These are phyloP conservation scores for Syzygium oleosum DNA, from an alignment of 345 rosid species.

Conservation along the genomic window DNA sequence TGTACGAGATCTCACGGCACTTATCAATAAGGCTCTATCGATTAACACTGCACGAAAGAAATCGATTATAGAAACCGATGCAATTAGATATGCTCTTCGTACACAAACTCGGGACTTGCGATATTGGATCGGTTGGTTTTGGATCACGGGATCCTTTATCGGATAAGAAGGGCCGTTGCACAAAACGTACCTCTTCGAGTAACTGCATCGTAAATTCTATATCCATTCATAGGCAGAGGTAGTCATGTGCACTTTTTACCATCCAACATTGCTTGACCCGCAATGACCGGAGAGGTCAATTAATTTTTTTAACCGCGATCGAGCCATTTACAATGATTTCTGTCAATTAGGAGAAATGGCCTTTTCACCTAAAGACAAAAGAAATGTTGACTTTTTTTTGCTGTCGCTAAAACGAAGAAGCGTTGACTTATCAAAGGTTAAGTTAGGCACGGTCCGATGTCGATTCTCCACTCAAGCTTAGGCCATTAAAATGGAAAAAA, in stretches of 20 bases:
- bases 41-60: rapidly evolving
- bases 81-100: rapidly evolving
- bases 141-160: neutral
- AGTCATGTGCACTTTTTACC: neutral
- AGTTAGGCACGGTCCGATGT: neutral
- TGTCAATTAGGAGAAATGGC: neutral
- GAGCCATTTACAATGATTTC: neutral
- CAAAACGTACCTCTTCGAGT: neutral
- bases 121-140: rapidly evolving
- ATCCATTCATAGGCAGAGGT: neutral
- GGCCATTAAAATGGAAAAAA: neutral
- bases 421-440: neutral
- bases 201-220: neutral
- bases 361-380: neutral
- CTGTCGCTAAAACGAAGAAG: neutral
- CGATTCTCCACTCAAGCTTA: neutral
- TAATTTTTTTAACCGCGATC: neutral
- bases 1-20: rapidly evolving
- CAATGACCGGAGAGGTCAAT: neutral
- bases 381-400: neutral
- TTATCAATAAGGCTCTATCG: rapidly evolving
- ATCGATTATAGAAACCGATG: rapidly evolving
- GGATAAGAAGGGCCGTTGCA: neutral
- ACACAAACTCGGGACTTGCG: rapidly evolving
- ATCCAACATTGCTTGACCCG: neutral